Percentiles rank a stretch among this genome's conserved stretches.
phyloP scores from a whole-genome alignment of 2,329 filamentous ascomycete genomes.

The Seiridium cupressi region DNA sequence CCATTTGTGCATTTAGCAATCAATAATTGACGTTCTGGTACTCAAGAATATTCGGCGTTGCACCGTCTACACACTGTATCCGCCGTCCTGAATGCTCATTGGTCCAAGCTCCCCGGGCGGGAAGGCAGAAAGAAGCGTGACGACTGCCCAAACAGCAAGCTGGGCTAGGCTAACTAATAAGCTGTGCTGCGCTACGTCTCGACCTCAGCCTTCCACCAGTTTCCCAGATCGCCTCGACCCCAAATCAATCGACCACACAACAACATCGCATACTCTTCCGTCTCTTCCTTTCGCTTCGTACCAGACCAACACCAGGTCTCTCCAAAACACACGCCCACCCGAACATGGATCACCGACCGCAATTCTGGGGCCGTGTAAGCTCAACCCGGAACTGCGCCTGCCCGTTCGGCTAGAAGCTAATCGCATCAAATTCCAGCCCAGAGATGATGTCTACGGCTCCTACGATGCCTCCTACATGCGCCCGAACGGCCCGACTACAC shows the following conservation, averaged over 20 bases:
- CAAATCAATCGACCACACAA: slow-evolving; percentile 13
- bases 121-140: slow-evolving; percentile 12
- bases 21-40: too few relatives aligned
- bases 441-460: slow-evolving; percentile 93
- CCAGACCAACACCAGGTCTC: slow-evolving; percentile 1
- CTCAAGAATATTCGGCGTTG: too few relatives aligned
- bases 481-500: slow-evolving; percentile 67
- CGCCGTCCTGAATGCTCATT: background rate
- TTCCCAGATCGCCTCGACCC: slow-evolving; percentile 4
- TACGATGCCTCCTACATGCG: slow-evolving; percentile 89
- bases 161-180: background rate
- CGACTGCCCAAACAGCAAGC: slow-evolving; percentile 4
- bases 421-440: slow-evolving; percentile 60
- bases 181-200: background rate
- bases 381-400: background rate
- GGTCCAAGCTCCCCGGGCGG: slow-evolving; percentile 1
- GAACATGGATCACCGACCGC: slow-evolving; percentile 69
- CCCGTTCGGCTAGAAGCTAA: slow-evolving; percentile 14
- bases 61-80: too few relatives aligned
- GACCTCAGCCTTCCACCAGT: slow-evolving; percentile 2
- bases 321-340: background rate
- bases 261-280: background rate
- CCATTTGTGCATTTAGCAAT: too few relatives aligned
- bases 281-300: background rate
- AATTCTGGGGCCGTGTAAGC: slow-evolving; percentile 71